phyloP scores from a whole-genome alignment of 2,329 filamentous ascomycete species.

The Botryotinia calthae region DNA sequence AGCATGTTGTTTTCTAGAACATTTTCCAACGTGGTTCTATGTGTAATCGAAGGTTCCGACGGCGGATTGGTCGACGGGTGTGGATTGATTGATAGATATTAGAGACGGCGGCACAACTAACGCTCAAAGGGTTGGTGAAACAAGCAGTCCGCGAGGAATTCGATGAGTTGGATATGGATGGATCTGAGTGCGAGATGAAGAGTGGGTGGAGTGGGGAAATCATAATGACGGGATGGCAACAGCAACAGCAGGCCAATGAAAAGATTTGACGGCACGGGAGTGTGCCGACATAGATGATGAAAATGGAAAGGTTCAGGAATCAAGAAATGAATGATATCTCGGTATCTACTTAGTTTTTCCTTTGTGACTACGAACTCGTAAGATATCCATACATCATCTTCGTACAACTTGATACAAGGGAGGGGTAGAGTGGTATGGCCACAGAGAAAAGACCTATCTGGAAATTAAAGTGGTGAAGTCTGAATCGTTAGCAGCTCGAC shows the following conservation, averaged over 20 bases:
- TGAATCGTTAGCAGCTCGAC: not conserved
- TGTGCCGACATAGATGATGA: not conserved
- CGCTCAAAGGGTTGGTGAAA: not conserved
- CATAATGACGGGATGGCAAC: not conserved
- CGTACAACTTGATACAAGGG: not conserved
- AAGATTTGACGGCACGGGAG: not conserved
- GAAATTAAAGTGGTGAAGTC: constrained; percentile 14
- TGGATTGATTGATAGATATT: not conserved
- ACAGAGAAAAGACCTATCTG: not conserved
- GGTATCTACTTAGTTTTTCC: not conserved
- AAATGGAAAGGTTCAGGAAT: constrained; percentile 1
- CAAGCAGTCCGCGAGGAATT: constrained; percentile 4
- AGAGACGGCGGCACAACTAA: not conserved
- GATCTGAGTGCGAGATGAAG: constrained; percentile 7
- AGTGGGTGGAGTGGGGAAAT: not conserved
- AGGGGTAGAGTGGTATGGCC: not conserved
- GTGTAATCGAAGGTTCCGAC: constrained; percentile 10
- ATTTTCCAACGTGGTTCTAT: not conserved
- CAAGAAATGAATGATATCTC: not conserved
- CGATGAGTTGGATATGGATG: not conserved
- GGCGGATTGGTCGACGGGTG: not conserved
- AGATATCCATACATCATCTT: not conserved
- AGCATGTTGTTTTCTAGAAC: constrained; percentile 8
- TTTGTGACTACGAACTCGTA: not conserved
- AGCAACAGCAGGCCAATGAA: not conserved